Evolutionary conservation across 345 rosid genomes (phyloP), one percentile per base, ranked within the genome.

Genomic region (Eucalyptus tenuipes): DNA sequence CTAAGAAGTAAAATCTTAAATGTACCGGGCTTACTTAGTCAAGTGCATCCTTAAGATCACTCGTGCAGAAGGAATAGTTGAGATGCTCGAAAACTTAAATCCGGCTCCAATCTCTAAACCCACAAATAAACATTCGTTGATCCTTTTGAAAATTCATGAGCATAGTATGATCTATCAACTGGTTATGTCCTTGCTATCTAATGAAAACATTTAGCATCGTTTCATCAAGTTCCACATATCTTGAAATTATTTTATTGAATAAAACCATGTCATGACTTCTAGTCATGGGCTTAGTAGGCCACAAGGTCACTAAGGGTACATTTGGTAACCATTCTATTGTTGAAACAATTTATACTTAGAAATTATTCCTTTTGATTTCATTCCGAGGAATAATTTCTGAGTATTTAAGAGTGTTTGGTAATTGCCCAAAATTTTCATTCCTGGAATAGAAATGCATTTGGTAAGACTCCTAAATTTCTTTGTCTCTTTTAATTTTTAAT

Each of bases 391-490:
- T 4, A 52, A 52, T 52, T 52, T 52, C 0, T 52, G 1, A 52
- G 2, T 1, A 4, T 52, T 20, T 20, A 2, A 18, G 2, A 3
- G 5, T 52, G 1, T 52, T 52, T 4, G 1, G 5, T 52, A 52
- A 0, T 0, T 52, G 1, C 0, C 3, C 0, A 52, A 52, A 52
- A 52, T 0, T 18, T 18, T 7, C 7, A 7, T 52, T 52, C 10
- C 1, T 0, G 0, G 2, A 52, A 52, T 8, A 20, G 1, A 52
- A 52, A 52, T 52, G 10, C 10, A 52, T 7, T 52, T 52, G 1
- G 10, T 52, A 52, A 1, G 0, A 52, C 57, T 52, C 57, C 0
- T 18, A 18, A 52, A 52, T 52, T 18, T 7, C 2, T 52, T 52
- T 52, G 2, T 52, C 3, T 52, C 57, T 52, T 52, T 52, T 52